These are phyloP conservation scores for Eudorina sp. DNA, from an alignment of 139 green algal genomes.

Conservation along the genomic window DNA sequence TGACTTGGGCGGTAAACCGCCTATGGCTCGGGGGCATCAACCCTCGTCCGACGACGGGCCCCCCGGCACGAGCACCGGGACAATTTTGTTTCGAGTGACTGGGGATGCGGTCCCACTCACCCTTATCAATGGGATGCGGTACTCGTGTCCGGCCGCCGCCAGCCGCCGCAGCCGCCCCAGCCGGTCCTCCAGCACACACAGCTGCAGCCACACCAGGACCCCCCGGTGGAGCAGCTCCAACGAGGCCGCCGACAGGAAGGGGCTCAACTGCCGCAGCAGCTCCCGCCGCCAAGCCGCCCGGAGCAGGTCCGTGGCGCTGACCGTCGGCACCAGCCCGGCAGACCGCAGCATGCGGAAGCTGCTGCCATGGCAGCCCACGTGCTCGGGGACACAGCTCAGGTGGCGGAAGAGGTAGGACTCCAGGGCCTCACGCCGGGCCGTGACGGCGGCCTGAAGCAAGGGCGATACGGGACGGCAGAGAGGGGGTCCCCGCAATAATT, in stretches of 20 bases:
- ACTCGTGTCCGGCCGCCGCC: slow-evolving; percentile 11
- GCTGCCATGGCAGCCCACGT: slow-evolving; percentile 14
- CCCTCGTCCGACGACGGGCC: too few relatives aligned
- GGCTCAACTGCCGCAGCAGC: slow-evolving; percentile 49
- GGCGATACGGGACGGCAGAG: too few relatives aligned
- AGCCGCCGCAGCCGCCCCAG: slow-evolving; percentile 56
- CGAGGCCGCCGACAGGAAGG: slow-evolving; percentile 53
- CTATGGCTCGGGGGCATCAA: too few relatives aligned
- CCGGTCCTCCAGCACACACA: slow-evolving; percentile 77
- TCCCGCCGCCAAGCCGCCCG: slow-evolving; percentile 7
- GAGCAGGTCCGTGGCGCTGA: slow-evolving; percentile 43
- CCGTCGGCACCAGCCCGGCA: neutral
- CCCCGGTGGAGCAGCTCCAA: slow-evolving; percentile 27
- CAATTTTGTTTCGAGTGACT: too few relatives aligned
- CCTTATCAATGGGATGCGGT: slow-evolving; percentile 9
- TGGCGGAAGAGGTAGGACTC: slow-evolving; percentile 49
- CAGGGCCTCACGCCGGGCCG: neutral
- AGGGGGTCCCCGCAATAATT: too few relatives aligned
- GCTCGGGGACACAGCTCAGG: slow-evolving; percentile 22
- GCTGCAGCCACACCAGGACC: slow-evolving; percentile 65
- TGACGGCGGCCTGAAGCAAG: neutral
- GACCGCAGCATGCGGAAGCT: slow-evolving; percentile 45
- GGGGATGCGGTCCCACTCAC: too few relatives aligned
- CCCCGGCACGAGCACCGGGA: too few relatives aligned
- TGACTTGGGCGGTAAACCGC: too few relatives aligned